Conservation (phyloP, 371 early-diverging fungal genomes). For the Catenaria anguillulae region DNA sequence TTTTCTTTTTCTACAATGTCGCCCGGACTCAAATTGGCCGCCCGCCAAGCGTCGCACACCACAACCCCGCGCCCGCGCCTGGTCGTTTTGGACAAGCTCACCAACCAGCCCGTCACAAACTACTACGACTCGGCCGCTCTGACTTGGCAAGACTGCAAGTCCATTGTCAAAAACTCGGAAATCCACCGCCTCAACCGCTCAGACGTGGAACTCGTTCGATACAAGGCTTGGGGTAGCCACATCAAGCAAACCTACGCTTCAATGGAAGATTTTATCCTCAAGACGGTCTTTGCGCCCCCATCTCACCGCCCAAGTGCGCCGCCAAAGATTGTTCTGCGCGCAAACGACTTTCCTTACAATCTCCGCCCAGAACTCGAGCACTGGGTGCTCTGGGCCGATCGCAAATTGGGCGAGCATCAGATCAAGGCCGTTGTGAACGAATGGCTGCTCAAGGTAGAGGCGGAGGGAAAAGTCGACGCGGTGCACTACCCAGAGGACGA, state of each 20-base stretch:
- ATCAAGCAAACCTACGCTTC: background rate
- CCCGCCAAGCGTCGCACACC: no score
- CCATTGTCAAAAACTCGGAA: background rate
- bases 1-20: no score
- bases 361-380: background rate
- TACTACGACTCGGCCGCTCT: background rate
- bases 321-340: background rate
- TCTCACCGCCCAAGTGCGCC: background rate
- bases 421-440: background rate
- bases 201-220: background rate
- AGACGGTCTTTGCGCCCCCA: background rate
- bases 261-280: background rate
- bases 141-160: background rate
- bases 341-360: conserved; percentile 5
- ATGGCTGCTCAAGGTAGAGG: background rate
- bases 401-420: background rate
- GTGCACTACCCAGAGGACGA: no score
- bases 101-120: background rate
- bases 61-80: no score
- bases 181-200: background rate
- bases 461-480: no score
- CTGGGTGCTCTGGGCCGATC: background rate
- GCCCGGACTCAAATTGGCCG: no score
- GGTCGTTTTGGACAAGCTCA: background rate
- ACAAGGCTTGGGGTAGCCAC: background rate